phyloP scores from a whole-genome alignment of 2,329 filamentous ascomycete species.

The Diaporthe capsici region DNA sequence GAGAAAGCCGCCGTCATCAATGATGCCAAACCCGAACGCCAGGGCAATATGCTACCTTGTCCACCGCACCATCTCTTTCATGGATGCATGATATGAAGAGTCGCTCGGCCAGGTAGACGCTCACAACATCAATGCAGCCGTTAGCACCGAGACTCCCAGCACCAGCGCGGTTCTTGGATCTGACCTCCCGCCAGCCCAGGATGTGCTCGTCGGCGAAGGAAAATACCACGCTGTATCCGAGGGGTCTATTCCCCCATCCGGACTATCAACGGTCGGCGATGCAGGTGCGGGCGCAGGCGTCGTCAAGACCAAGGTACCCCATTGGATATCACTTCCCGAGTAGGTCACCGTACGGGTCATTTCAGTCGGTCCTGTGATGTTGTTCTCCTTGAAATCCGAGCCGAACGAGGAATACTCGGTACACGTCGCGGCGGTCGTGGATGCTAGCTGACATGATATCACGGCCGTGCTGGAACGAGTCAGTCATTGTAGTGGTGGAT shows the following conservation, averaged over 20 bases:
- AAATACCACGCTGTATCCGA: constrained; percentile 42
- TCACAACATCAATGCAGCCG: constrained; percentile 5
- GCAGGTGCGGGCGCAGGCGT: constrained; percentile 51
- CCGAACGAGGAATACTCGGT: constrained; percentile 63
- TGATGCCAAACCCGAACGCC: constrained; percentile 32
- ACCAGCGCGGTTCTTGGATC: neutral
- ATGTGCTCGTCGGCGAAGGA: constrained; percentile 37
- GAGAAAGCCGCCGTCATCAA: neutral
- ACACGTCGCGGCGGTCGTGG: constrained; percentile 61
- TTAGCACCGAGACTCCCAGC: constrained; percentile 2
- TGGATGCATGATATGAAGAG: neutral
- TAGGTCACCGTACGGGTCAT: constrained; percentile 62
- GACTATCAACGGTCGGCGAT: constrained; percentile 33
- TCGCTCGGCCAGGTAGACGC: neutral
- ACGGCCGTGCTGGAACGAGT: constrained; percentile 56
- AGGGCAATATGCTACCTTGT: constrained; percentile 1
- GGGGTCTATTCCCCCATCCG: constrained; percentile 32
- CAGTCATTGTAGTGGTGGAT: neutral
- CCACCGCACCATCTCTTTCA: neutral
- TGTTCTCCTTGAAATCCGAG: constrained; percentile 55
- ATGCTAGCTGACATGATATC: constrained; percentile 58
- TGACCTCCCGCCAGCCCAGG: neutral
- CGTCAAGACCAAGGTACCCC: constrained; percentile 61
- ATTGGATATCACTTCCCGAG: constrained; percentile 56
- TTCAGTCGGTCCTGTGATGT: constrained; percentile 58